These are phyloP conservation scores for Gynandropsis gynandra DNA, from an alignment of 345 rosid species.

Conservation along the genomic window DNA sequence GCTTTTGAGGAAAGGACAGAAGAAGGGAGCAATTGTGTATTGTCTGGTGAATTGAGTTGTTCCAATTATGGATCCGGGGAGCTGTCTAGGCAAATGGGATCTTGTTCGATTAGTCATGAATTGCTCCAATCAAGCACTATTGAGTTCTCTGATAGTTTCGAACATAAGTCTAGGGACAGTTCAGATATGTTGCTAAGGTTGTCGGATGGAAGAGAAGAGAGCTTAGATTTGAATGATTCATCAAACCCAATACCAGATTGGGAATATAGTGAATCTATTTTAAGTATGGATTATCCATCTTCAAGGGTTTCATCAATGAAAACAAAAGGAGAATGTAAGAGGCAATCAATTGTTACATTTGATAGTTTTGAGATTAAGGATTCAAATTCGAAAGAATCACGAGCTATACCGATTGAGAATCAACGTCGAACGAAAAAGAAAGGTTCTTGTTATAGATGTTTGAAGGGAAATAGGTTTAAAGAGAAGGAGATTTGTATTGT, in stretches of 20 bases:
- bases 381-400: constrained; percentile 35
- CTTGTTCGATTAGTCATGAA: constrained; percentile 32
- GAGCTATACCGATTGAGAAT: constrained; percentile 34
- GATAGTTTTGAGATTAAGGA: constrained; percentile 40
- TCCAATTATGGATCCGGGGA: constrained; percentile 51
- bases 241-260: constrained; percentile 50
- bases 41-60: constrained; percentile 62
- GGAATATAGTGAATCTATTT: constrained; percentile 71
- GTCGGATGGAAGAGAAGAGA: constrained; percentile 36
- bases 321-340: constrained; percentile 42
- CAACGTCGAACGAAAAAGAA: constrained; percentile 62
- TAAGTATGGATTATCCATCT: constrained; percentile 88
- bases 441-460: constrained; percentile 83
- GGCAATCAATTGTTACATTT: constrained; percentile 59
- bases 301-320: constrained; percentile 53
- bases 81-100: constrained; percentile 31
- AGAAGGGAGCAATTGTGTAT: constrained; percentile 31
- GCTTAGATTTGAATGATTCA: constrained; percentile 42
- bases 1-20: constrained; percentile 41
- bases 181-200: constrained; percentile 39
- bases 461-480: constrained; percentile 76
- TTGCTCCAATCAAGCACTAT: constrained; percentile 31
- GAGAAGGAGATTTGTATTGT: constrained; percentile 97
- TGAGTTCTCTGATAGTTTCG: constrained; percentile 58
- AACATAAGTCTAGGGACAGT: constrained; percentile 46